Evolutionary conservation across 2,329 filamentous ascomycete genomes (phyloP).

Genomic region (Trichoderma harzianum): DNA sequence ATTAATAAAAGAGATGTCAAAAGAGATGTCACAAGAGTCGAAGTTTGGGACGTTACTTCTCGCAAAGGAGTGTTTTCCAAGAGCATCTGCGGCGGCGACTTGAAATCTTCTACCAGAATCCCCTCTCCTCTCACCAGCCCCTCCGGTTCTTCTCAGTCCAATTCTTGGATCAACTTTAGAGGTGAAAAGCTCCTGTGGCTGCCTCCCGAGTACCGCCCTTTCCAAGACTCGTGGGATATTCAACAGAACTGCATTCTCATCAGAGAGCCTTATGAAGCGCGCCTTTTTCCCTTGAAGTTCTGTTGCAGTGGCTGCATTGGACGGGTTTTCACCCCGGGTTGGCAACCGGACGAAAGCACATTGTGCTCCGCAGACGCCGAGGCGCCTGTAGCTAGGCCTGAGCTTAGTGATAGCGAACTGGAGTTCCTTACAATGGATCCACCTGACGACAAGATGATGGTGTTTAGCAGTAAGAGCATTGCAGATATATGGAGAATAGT

Average conservation of each 20-base stretch:
- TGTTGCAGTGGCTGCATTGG: neutral
- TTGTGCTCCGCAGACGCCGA: neutral
- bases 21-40: neutral
- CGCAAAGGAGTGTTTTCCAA: neutral
- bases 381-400: neutral
- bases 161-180: neutral
- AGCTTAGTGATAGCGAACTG: neutral
- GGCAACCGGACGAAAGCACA: neutral
- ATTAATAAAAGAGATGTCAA: neutral
- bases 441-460: neutral
- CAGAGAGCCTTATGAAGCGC: neutral
- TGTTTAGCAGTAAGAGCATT: neutral
- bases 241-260: neutral
- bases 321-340: neutral
- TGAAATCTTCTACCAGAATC: neutral
- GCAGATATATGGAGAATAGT: neutral
- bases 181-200: neutral
- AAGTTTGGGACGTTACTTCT: neutral
- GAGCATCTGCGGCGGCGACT: neutral
- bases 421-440: neutral
- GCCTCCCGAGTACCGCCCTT: neutral
- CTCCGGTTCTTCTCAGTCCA: neutral
- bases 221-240: neutral
- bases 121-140: neutral
- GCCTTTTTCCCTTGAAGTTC: neutral